These are phyloP conservation scores for Salix koriyanagi DNA, from an alignment of 345 rosid genomes.

Conservation along the genomic window DNA sequence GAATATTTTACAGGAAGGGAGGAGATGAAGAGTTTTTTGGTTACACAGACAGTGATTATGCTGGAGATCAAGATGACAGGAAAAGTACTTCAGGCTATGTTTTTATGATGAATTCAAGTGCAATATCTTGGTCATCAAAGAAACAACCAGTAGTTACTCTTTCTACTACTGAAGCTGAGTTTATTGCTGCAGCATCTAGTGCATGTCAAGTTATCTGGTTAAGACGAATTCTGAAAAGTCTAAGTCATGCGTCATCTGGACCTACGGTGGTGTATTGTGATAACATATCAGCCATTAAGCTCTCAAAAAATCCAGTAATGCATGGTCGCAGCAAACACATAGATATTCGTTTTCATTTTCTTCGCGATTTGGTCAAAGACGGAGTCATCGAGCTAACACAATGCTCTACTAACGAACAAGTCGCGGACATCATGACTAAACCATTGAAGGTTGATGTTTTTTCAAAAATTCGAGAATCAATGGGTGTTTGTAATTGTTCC, in stretches of 20 bases:
- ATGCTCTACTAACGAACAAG: too few relatives aligned
- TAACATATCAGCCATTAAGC: neutral
- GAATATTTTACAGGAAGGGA: neutral
- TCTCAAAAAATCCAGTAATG: neutral
- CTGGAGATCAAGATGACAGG: neutral
- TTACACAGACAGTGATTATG: slow-evolving; percentile 2
- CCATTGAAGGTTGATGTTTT: too few relatives aligned
- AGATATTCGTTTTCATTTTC: neutral
- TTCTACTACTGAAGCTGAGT: neutral
- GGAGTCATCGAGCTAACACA: too few relatives aligned
- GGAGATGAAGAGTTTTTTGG: neutral
- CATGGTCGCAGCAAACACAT: neutral
- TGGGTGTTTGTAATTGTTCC: too few relatives aligned
- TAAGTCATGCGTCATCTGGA: neutral
- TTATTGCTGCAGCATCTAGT: neutral
- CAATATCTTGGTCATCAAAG: neutral
- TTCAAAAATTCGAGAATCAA: too few relatives aligned
- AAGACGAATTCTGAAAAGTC: neutral
- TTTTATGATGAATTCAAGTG: neutral
- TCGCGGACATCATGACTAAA: too few relatives aligned
- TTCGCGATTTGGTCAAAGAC: neutral
- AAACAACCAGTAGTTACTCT: neutral
- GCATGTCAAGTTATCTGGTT: neutral
- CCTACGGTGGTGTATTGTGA: neutral
- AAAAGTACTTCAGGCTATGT: neutral